These are phyloP conservation scores for Lipomyces yamadae DNA, from an alignment of 805 yeast species.

Conservation along the genomic window DNA sequence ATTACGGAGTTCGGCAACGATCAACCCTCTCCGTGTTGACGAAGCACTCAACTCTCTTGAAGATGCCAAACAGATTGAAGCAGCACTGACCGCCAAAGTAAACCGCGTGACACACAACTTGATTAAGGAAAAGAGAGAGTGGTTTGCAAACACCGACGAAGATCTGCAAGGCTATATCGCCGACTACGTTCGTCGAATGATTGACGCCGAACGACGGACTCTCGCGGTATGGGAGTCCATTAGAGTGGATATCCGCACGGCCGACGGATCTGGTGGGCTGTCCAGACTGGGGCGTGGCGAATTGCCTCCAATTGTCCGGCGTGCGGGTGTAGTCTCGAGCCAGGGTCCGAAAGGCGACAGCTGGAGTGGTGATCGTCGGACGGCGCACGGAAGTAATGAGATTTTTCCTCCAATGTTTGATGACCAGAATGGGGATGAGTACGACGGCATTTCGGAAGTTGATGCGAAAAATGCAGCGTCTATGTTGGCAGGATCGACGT, in stretches of 20 bases:
- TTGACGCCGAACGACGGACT: conserved; percentile 84
- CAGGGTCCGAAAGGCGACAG: conserved; percentile 60
- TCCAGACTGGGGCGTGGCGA: conserved; percentile 71
- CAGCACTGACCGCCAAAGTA: conserved; percentile 74
- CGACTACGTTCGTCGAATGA: conserved; percentile 66
- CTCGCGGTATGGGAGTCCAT: conserved; percentile 72
- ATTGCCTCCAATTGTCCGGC: conserved; percentile 31
- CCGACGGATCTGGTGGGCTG: conserved; percentile 79
- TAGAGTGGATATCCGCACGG: conserved; percentile 71
- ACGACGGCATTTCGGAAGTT: conserved; percentile 49
- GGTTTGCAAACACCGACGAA: conserved; percentile 61
- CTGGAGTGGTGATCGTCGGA: conserved; percentile 63
- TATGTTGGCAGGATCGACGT: conserved; percentile 75
- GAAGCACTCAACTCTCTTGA: conserved; percentile 84
- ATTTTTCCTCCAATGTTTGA: conserved; percentile 28
- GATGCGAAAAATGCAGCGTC: conserved; percentile 87
- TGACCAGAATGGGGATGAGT: conserved; percentile 35
- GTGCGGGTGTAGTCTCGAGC: conserved; percentile 49
- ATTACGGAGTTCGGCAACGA: conserved; percentile 70
- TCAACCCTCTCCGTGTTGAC: conserved; percentile 87
- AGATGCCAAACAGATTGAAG: conserved; percentile 75
- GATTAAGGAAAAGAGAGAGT: conserved; percentile 70
- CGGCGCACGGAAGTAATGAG: conserved; percentile 47
- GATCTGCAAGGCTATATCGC: conserved; percentile 61
- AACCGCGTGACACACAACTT: conserved; percentile 84